Evolutionary conservation across 2,329 filamentous ascomycete species (phyloP).

Genomic region (Nectriaceae sp.): DNA sequence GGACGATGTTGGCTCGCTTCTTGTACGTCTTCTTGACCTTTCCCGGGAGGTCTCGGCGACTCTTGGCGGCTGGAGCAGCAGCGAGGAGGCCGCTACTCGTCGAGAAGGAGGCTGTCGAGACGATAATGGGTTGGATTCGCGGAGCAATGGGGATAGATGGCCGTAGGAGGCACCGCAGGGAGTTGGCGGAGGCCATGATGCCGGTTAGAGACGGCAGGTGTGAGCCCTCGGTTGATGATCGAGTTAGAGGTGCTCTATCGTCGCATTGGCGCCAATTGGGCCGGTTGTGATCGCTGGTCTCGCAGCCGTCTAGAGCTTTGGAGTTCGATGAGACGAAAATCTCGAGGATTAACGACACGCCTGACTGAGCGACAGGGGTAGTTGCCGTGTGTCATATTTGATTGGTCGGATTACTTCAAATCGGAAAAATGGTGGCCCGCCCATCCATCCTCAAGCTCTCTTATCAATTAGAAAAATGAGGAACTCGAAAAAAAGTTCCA

Average conservation of each 20-base stretch:
- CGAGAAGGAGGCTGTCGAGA: conserved; percentile 44
- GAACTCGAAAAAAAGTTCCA: conserved; percentile 24
- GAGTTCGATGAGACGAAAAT: conserved; percentile 33
- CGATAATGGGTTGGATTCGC: conserved; percentile 34
- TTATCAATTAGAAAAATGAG: conserved; percentile 32
- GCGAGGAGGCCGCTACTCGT: conserved; percentile 33
- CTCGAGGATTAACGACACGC: conserved; percentile 27
- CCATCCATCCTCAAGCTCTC: conserved; percentile 25
- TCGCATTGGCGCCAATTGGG: conserved; percentile 34
- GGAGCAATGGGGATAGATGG: conserved; percentile 35
- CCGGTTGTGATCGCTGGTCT: conserved; percentile 25
- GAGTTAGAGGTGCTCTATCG: conserved; percentile 14
- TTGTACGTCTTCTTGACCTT: conserved; percentile 55
- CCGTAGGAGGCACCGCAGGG: conserved; percentile 45
- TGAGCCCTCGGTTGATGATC: conserved; percentile 7
- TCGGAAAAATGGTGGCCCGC: conserved; percentile 28
- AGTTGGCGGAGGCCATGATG: conserved; percentile 42
- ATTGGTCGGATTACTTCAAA: conserved; percentile 15
- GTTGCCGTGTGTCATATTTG: conserved; percentile 1
- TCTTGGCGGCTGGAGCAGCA: conserved; percentile 33
- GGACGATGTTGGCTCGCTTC: conserved; percentile 45
- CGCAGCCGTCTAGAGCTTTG: conserved; percentile 25
- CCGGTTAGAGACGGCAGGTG: background rate
- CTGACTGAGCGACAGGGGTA: conserved; percentile 14
- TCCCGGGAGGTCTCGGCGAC: conserved; percentile 36